Base-by-base conservation (phyloP, 129 eudicot species). In the Saussurea involucrata region DNA sequence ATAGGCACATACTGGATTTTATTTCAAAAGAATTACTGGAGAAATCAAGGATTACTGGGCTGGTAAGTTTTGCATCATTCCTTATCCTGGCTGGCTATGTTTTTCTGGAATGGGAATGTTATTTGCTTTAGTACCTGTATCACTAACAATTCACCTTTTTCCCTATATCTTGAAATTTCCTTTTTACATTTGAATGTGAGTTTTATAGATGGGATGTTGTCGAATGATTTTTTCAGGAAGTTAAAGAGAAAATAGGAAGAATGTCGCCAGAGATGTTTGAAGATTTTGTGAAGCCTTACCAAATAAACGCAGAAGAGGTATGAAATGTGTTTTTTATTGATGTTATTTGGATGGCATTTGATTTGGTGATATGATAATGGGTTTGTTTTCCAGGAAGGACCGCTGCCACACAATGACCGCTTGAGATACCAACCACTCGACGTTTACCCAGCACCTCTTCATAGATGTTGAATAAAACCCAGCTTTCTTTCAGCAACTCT, bases 361-460 rank as follows among this genome's bases (percentile, higher is more conserved):
- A 69, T 72, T 78, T 42, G 5, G 58, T 27, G 22, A 61, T 28
- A 10, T 74, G 27, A 36, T 66, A 32, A 28, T 53, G 58, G 65
- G 75, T 34, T 57, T 69, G 61, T 53, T 66, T 84, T 64, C 12
- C 88, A 90, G 97, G 95, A 90, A 6, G 92, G 82, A 71, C 98
- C 96, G 5, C 78, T 88, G 68, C 96, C 98, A 63, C 95, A 63
- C 78, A 87, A 77, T 53, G 92, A 90, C n/a, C 68, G 74, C 0
- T n/a, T 90, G 85, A 72, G 88, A 20, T 90, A 83, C 74, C 79
- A 82, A 63, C 91, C 92, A 9, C 80, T 93, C 22, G 93, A 94
- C 31, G 75, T 94, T 40, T 94, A 89, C 81, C 93, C 97, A 5
- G 98, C 98, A 17, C 97, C 98, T 32, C 88, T 94, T 71, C 98